Base-by-base conservation (phyloP, 805 yeast species). In the Candida ortonii region DNA sequence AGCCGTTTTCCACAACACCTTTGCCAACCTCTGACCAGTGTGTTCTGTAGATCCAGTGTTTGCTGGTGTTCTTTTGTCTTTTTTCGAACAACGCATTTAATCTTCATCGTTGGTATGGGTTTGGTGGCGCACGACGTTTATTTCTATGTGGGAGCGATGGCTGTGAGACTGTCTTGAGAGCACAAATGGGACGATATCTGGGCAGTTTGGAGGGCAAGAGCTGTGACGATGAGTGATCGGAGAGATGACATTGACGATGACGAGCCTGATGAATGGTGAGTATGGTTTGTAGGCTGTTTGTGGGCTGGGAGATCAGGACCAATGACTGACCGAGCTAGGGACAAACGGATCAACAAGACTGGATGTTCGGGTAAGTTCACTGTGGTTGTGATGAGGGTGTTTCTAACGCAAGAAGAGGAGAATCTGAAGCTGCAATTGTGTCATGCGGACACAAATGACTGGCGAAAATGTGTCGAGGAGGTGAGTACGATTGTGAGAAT, bases 381-480 rank as follows among this genome's bases (percentile, higher is more conserved):
- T 5, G 3, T 8, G 6, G 11, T 8, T 16, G 20, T 8, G 9
- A n/a, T 12, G 15, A 26, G 14, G 16, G 7, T 11, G 9, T n/a
- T 35, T 22, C 47, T 43, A 36, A 38, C 43, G 12, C 8, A 3
- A 5, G 5, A 13, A 64, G 82, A 71, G 19, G 89, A 85, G 51
- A 85, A 85, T 49, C 58, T 79, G 52, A 75, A 75, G 11, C 61
- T 85, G 20, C 85, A 80, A 33, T 59, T 84, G 21, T 85, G 95
- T 47, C 88, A 82, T 52, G 88, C 87, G 3, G 94, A 84, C 39
- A 80, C 80, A 1, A 76, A 76, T 18, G 94, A 85, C 53, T 85
- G 95, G 95, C 62, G 94, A 34, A 61, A 76, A 49, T 84, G 94
- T 45, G 55, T 75, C 2, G 61, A 63, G 13, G 93, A 84, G 53